Percentiles rank a stretch among this genome's conserved stretches.
These are phyloP conservation scores for Podila verticillata DNA, from an alignment of 192 early-diverging fungal genomes.

Conservation along the genomic window DNA sequence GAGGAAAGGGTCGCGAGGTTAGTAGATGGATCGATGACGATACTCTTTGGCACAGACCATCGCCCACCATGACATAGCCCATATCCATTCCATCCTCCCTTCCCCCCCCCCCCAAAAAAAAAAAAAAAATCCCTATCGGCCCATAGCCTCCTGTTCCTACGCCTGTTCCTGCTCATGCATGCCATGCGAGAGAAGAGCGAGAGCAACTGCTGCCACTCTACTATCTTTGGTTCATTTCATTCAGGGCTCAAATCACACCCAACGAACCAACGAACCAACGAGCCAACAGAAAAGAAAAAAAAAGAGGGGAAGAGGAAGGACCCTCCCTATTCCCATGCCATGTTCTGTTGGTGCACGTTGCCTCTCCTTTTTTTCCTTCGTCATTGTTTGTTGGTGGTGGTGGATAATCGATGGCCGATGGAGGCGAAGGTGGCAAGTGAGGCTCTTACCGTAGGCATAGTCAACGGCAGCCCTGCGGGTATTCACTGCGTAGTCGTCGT, in stretches of 20 bases:
- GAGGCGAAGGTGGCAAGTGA: too few relatives aligned
- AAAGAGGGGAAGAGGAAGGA: background rate
- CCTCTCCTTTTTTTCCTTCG: background rate
- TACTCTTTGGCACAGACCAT: background rate
- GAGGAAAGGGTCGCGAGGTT: background rate
- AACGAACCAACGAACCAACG: too few relatives aligned
- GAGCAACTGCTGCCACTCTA: too few relatives aligned
- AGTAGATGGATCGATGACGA: background rate
- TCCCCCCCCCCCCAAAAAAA: too few relatives aligned
- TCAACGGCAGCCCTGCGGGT: slow-evolving; percentile 38
- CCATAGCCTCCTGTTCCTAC: too few relatives aligned
- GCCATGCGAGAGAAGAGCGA: background rate
- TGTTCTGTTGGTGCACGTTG: background rate
- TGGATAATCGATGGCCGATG: background rate
- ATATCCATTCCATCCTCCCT: too few relatives aligned
- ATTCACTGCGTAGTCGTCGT: slow-evolving; percentile 38
- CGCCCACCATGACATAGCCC: too few relatives aligned
- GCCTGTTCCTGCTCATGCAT: background rate
- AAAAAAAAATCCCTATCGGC: too few relatives aligned
- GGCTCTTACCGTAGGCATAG: slow-evolving; percentile 52
- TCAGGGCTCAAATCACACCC: too few relatives aligned
- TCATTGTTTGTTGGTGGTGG: background rate
- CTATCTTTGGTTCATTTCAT: too few relatives aligned
- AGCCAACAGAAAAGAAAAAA: background rate
- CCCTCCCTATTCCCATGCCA: too few relatives aligned